A percentile compares a stretch with the other conserved stretches of the same genome.
phyloP scores from a whole-genome alignment of 1,284 basidiomycete species.

The Ceratobasidium sp. region DNA sequence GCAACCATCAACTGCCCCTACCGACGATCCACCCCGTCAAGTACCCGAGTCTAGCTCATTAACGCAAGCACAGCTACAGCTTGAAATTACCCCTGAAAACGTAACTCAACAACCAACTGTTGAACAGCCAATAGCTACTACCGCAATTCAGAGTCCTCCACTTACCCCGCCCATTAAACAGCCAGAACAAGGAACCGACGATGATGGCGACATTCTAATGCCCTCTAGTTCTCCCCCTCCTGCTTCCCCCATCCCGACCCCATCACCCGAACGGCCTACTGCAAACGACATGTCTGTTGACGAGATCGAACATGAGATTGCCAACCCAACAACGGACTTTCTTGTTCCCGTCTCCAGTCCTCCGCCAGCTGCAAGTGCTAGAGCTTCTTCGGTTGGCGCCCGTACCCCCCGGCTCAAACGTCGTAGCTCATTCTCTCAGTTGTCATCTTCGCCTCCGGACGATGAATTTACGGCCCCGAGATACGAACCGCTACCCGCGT shows the following conservation, averaged over 20 bases:
- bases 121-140: background rate
- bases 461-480: constrained; percentile 28
- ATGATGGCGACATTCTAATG: constrained; percentile 5
- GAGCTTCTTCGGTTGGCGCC: background rate
- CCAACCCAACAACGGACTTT: background rate
- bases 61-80: background rate
- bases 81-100: background rate
- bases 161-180: background rate
- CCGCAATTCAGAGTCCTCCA: background rate
- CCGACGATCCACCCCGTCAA: constrained; percentile 1
- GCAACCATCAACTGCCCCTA: background rate
- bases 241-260: background rate
- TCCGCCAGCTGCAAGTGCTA: background rate
- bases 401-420: constrained; percentile 19
- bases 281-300: constrained; percentile 17
- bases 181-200: background rate
- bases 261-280: background rate
- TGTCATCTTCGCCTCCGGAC: constrained; percentile 8
- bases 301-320: background rate
- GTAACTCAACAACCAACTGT: background rate
- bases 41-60: constrained; percentile 11
- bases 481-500: constrained; percentile 21
- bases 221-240: constrained; percentile 32
- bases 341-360: constrained; percentile 30
- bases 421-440: constrained; percentile 8